phyloP scores from a whole-genome alignment of 768 basidiomycete genomes.

The Astraeus odoratus region DNA sequence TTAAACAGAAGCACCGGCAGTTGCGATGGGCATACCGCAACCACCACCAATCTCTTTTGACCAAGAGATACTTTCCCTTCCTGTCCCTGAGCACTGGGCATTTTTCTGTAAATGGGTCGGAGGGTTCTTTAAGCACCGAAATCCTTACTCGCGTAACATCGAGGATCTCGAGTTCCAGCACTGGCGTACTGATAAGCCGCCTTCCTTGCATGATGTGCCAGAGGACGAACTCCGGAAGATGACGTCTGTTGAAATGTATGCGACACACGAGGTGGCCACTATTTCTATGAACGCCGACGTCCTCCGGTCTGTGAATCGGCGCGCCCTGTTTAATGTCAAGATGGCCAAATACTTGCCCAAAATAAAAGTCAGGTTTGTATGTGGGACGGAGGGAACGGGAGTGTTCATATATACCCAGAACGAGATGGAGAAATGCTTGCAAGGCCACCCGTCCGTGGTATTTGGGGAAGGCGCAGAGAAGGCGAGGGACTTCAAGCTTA shows the following conservation, averaged over 20 bases:
- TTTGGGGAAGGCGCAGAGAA: constrained; percentile 3
- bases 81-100: neutral
- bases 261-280: neutral
- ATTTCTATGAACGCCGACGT: neutral
- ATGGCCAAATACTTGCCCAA: constrained; percentile 5
- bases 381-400: constrained; percentile 1
- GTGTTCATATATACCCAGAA: neutral
- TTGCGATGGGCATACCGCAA: neutral
- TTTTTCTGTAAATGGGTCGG: constrained; percentile 1
- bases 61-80: neutral
- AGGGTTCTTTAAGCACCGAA: neutral
- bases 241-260: constrained; percentile 1
- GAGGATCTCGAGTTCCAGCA: constrained; percentile 3
- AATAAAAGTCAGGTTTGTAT: constrained; percentile 2
- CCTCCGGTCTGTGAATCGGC: neutral
- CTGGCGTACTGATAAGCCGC: neutral
- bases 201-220: constrained; percentile 1
- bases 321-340: constrained; percentile 4
- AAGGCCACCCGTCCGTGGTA: neutral
- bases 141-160: neutral
- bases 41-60: neutral
- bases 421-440: constrained; percentile 1
- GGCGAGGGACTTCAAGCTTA: constrained; percentile 1
- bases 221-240: constrained; percentile 1
- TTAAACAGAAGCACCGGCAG: neutral